A percentile compares a stretch with the other conserved stretches of the same genome.
These are phyloP conservation scores for Penicillium fimorum DNA, from an alignment of 495 filamentous ascomycete genomes.

Conservation along the genomic window DNA sequence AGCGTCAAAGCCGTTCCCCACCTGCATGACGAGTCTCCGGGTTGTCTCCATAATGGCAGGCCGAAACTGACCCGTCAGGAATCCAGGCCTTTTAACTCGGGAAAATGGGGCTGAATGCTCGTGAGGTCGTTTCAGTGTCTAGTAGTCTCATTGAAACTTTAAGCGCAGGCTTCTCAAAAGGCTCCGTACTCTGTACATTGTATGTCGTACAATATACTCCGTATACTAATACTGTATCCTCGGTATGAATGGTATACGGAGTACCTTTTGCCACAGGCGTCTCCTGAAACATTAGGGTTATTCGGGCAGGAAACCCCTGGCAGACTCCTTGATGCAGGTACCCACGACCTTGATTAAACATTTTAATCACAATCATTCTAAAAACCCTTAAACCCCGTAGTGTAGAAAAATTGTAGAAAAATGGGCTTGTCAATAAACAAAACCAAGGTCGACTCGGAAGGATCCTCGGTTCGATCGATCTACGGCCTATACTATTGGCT, in stretches of 20 bases:
- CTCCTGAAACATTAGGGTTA: constrained; percentile 7
- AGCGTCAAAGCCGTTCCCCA: constrained; percentile 4
- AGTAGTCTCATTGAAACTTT: constrained; percentile 2
- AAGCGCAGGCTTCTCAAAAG: background rate
- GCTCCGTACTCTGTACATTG: background rate
- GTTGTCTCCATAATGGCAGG: background rate
- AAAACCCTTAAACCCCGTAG: background rate
- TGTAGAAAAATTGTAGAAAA: background rate
- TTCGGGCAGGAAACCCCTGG: constrained; percentile 4
- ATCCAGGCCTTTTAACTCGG: constrained; percentile 4
- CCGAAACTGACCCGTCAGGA: background rate
- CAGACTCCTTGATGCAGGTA: constrained; percentile 1
- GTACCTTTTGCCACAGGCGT: background rate
- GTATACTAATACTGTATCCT: background rate
- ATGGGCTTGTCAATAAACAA: background rate
- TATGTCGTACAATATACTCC: background rate
- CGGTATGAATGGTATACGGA: background rate
- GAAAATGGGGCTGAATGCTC: background rate
- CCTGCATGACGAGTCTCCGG: constrained; percentile 8
- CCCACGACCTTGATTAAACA: background rate
- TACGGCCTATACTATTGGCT: background rate
- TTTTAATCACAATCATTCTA: background rate
- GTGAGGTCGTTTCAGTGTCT: constrained; percentile 1
- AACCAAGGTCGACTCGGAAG: constrained; percentile 3
- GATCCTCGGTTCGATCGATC: background rate